A percentile compares a stretch with the other conserved stretches of the same genome.
These are phyloP conservation scores for Aegilops sharonensis DNA, from an alignment of 176 grass and related monocot species.

Conservation along the genomic window DNA sequence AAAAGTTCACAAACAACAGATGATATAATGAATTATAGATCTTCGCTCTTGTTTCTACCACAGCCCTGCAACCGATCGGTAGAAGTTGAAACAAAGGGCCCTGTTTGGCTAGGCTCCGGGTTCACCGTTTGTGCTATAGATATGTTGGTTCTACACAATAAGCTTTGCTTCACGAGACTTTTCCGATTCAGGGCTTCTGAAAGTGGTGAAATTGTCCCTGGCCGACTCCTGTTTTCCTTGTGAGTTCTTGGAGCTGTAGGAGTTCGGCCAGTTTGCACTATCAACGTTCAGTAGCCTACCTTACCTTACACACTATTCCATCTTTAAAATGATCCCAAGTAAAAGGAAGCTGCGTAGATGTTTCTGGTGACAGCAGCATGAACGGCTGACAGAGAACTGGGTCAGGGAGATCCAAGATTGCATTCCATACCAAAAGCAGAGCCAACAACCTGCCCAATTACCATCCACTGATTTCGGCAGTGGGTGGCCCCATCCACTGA, in stretches of 20 bases:
- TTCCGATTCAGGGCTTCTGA: not conserved
- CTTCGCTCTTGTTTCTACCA: not conserved
- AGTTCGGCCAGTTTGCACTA: not conserved
- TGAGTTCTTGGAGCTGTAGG: not conserved
- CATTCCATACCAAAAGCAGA: slow-evolving; percentile 18
- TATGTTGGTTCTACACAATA: not conserved
- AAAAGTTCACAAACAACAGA: not conserved
- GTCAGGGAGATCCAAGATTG: not conserved
- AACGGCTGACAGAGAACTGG: slow-evolving; percentile 2
- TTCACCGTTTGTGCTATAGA: not conserved
- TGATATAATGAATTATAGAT: not conserved
- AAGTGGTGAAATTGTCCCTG: not conserved
- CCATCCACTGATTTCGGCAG: slow-evolving; percentile 31
- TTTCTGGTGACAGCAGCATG: slow-evolving; percentile 11
- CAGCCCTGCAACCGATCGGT: not conserved
- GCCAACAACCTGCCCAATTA: slow-evolving; percentile 17
- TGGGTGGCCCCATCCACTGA: slow-evolving; percentile 33
- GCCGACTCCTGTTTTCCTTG: not conserved
- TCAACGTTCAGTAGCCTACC: not conserved
- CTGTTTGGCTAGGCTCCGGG: not conserved
- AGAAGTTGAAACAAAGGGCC: not conserved
- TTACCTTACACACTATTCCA: not conserved
- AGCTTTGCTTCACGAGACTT: not conserved
- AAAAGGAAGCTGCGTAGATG: not conserved
- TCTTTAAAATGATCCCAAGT: not conserved